These are phyloP conservation scores for Plenodomus tracheiphilus DNA, from an alignment of 2,329 filamentous ascomycete genomes.

Conservation along the genomic window DNA sequence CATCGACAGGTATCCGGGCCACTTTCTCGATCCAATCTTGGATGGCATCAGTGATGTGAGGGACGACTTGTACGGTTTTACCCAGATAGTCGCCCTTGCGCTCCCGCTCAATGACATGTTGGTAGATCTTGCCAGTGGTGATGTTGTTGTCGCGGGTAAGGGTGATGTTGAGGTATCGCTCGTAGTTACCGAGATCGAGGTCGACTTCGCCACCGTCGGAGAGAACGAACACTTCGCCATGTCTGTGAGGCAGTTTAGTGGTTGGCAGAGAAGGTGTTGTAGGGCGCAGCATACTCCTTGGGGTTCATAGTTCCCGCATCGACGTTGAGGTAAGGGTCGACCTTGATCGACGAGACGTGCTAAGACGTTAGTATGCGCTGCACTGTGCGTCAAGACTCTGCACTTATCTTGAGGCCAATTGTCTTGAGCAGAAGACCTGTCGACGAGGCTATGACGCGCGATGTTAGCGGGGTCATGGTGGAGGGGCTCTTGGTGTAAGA, in stretches of 20 bases:
- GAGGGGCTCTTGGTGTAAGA: neutral
- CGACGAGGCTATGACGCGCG: slow-evolving; percentile 62
- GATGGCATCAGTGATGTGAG: slow-evolving; percentile 88
- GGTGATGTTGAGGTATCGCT: slow-evolving; percentile 79
- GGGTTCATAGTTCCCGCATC: slow-evolving; percentile 75
- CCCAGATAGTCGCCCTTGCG: slow-evolving; percentile 79
- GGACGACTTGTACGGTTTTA: slow-evolving; percentile 86
- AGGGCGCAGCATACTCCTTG: slow-evolving; percentile 57
- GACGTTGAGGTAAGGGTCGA: slow-evolving; percentile 75
- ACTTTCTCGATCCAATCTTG: slow-evolving; percentile 92
- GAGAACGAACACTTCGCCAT: slow-evolving; percentile 88
- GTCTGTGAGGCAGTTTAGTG: slow-evolving; percentile 52
- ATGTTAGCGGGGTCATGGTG: slow-evolving; percentile 18
- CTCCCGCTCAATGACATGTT: slow-evolving; percentile 79
- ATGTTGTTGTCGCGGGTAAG: slow-evolving; percentile 91
- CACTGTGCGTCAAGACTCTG: slow-evolving; percentile 15
- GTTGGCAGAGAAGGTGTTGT: neutral
- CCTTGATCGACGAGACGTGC: slow-evolving; percentile 68
- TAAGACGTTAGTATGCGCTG: slow-evolving; percentile 37
- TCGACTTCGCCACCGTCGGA: slow-evolving; percentile 80
- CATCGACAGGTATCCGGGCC: slow-evolving; percentile 81
- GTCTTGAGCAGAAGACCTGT: slow-evolving; percentile 79
- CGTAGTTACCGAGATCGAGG: slow-evolving; percentile 76
- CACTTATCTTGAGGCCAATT: slow-evolving; percentile 73
- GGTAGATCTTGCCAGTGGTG: slow-evolving; percentile 95